phyloP scores from a whole-genome alignment of 495 filamentous ascomycete species.

The Hyaloscypha bicolor region DNA sequence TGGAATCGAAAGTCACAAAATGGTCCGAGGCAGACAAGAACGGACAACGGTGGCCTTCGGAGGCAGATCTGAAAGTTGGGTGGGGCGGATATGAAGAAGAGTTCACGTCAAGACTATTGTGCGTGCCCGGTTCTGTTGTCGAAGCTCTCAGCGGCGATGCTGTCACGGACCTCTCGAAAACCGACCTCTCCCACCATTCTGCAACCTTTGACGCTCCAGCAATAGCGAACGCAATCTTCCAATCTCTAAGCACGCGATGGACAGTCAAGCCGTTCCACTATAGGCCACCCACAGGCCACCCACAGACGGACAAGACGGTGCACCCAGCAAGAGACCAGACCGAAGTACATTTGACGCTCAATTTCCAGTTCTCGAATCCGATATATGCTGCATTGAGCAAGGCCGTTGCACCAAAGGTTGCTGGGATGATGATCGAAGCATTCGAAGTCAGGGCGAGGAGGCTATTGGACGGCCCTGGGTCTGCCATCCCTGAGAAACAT shows the following conservation, averaged over 20 bases:
- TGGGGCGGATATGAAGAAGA: slow-evolving; percentile 81
- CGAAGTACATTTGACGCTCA: slow-evolving; percentile 72
- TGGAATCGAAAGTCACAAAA: slow-evolving; percentile 65
- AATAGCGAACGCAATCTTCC: slow-evolving; percentile 60
- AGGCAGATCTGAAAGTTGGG: slow-evolving; percentile 79
- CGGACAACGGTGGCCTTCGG: slow-evolving; percentile 59
- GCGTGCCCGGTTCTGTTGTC: slow-evolving; percentile 66
- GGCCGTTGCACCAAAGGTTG: slow-evolving; percentile 81
- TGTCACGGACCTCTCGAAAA: slow-evolving; percentile 40
- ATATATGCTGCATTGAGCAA: slow-evolving; percentile 78
- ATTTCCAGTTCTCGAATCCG: slow-evolving; percentile 83
- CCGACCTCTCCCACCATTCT: slow-evolving; percentile 41
- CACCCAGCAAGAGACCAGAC: slow-evolving; percentile 51
- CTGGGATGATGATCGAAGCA: slow-evolving; percentile 84
- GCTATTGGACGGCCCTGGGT: slow-evolving; percentile 46
- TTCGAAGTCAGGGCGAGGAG: slow-evolving; percentile 80
- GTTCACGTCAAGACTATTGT: slow-evolving; percentile 76
- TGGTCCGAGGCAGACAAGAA: slow-evolving; percentile 42
- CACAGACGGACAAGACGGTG: slow-evolving; percentile 33
- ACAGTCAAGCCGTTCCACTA: slow-evolving; percentile 48
- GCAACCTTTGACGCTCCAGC: slow-evolving; percentile 20
- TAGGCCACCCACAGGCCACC: slow-evolving; percentile 35
- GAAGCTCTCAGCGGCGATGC: slow-evolving; percentile 76
- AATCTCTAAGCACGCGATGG: slow-evolving; percentile 80
- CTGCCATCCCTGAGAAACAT: slow-evolving; percentile 1